phyloP scores from a whole-genome alignment of 2,329 filamentous ascomycete genomes.

The Tolypocladium nubicola region DNA sequence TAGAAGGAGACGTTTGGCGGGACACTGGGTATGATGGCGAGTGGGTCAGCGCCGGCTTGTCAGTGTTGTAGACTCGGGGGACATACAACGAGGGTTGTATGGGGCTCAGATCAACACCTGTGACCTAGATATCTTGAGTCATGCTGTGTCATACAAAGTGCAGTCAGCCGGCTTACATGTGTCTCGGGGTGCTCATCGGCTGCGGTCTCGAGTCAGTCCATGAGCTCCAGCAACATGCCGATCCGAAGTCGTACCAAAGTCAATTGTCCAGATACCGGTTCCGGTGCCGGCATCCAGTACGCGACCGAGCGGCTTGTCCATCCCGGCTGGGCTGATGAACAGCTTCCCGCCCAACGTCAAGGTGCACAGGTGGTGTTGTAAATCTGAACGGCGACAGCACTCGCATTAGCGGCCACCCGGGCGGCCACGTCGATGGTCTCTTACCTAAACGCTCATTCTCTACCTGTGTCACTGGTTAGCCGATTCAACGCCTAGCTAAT shows the following conservation, averaged over 20 bases:
- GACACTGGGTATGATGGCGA: conserved; percentile 17
- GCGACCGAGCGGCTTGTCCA: conserved; percentile 11
- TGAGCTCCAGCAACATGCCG: too few relatives aligned
- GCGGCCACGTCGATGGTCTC: not conserved
- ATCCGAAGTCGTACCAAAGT: conserved; percentile 21
- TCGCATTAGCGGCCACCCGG: not conserved
- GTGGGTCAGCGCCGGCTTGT: not conserved
- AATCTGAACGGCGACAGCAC: conserved; percentile 8
- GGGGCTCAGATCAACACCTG: conserved; percentile 31
- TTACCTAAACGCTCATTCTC: conserved; percentile 21
- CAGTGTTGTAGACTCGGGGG: not conserved
- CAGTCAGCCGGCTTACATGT: conserved; percentile 7
- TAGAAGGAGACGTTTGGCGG: conserved; percentile 39
- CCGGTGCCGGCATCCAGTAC: conserved; percentile 38
- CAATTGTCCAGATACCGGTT: conserved; percentile 34
- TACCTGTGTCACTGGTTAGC: conserved; percentile 7
- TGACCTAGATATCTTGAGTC: conserved; percentile 11
- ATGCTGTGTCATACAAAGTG: rapidly evolving
- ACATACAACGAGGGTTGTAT: conserved; percentile 27
- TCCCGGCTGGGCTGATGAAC: conserved; percentile 13
- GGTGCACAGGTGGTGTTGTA: conserved; percentile 24
- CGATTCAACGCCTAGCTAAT: too few relatives aligned
- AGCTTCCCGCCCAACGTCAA: conserved; percentile 21
- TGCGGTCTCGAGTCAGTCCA: not conserved
- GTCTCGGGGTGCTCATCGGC: conserved; percentile 19